Evolutionary conservation across 768 basidiomycete genomes (phyloP), one percentile per base, ranked within the genome.

Genomic region (Calvatia gigantea): DNA sequence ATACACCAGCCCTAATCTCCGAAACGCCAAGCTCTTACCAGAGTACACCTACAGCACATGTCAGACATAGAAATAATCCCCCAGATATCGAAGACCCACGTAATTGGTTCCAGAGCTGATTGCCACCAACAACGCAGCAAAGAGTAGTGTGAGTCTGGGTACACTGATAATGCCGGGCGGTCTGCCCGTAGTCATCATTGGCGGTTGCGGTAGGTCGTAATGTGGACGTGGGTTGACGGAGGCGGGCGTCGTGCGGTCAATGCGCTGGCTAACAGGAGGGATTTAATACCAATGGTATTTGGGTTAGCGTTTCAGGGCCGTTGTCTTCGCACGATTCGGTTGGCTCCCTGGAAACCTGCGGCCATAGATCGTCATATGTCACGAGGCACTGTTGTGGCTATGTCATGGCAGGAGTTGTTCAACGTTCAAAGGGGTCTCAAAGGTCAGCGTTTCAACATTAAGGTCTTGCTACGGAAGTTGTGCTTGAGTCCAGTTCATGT

Each of bases 101-200:
- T 90, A 90, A 61, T 87, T 87, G 6, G 88, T 88, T 23, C 88
- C 88, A 39, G 85, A 83, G 58, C 82, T 69, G 31, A 89, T 67
- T 0, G 85, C 74, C 5, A 86, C 84, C 28, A 85, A 59, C 37
- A 87, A 61, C n/a, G 84, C 83, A 21, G 76, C 75, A 33, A 83
- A 41, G 17, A 89, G 72, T 0, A 78, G 81, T 17, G 75, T 73
- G 17, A 79, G 64, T 25, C 83, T 72, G 15, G 75, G 71, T 28
- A 63, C 41, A 46, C 74, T 76, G 60, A 76, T 31, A 7, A 77
- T 61, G 21, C 66, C 62, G 5, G 72, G 71, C 2, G 60, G 60
- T 57, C 47, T 56, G 9, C 57, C 51, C 31, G 58, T 61, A 37
- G 61, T 48, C 67, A 67, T 69, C 41, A 32, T 19, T 5, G 9